These are phyloP conservation scores for Amanita pseudoporphyria DNA, from an alignment of 768 basidiomycete genomes.

Conservation along the genomic window DNA sequence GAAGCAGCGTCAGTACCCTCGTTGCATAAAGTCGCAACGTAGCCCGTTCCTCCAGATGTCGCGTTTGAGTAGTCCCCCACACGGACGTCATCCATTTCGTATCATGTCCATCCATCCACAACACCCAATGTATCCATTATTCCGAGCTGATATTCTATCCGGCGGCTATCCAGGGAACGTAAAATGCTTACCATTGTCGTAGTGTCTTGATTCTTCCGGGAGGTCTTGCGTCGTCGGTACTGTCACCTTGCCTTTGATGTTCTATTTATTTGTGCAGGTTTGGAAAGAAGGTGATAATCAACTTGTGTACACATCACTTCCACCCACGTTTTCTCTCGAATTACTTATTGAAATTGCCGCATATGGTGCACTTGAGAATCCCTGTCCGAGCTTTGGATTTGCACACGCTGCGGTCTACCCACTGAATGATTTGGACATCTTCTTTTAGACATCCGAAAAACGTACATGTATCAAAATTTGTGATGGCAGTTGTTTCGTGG, in stretches of 20 bases:
- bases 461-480: no score
- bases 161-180: background rate
- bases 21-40: slow-evolving; percentile 11
- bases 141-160: background rate
- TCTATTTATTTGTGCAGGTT: background rate
- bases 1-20: background rate
- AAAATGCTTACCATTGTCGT: slow-evolving; percentile 1
- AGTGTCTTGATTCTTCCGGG: background rate
- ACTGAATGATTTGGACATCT: no score
- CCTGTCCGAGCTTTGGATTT: no score
- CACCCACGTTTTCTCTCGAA: no score
- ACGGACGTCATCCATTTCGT: slow-evolving; percentile 3
- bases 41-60: background rate
- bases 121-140: background rate
- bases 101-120: slow-evolving; percentile 6
- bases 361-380: no score
- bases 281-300: background rate
- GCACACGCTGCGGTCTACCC: no score
- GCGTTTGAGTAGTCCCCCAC: background rate
- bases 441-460: no score
- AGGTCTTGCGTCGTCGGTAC: slow-evolving; percentile 2
- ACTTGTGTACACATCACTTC: background rate
- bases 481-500: no score
- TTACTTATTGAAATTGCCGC: no score
- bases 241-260: background rate